Base-by-base conservation (phyloP, 2,329 filamentous ascomycete species). In the Diaporthe amygdali region DNA sequence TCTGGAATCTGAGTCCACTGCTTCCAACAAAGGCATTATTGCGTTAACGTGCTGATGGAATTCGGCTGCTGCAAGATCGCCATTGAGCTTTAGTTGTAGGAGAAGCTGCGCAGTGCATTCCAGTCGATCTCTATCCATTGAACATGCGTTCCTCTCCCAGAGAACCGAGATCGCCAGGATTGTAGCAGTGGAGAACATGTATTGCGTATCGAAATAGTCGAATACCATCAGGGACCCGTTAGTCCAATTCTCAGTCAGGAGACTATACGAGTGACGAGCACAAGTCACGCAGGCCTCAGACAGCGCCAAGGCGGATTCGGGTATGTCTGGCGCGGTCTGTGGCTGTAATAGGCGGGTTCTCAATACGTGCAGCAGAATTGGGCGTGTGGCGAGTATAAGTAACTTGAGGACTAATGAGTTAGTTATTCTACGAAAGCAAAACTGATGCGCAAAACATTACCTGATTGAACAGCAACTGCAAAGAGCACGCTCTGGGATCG, bases 131-230 rank as follows among this genome's bases (percentile, higher is more conserved):
- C 25, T 61, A 4, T 61, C 55, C 55, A 30, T n/a, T 4, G 55
- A 61, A 46, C 55, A 61, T 5, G 37, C 14, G 15, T 30, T 39
- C 55, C 55, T 44, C 17, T 59, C 22, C 55, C 55, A 59, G 2
- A 59, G 55, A 2, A 59, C 55, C 15, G 55, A 59, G 25, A 59
- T 59, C 25, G 55, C 55, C 4, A 59, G 22, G 7, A 44, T 59
- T 6, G 55, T 59, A 2, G 22, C 55, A 1, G 55, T 59, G 15
- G 55, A 44, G 55, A 59, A 44, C 55, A 44, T 59, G 17, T 59
- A 59, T 14, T 59, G 55, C 15, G 55, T 59, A 34, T 59, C 54
- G 34, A 59, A 59, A 20, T 59, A 59, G 34, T 59, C 54, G 22
- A 59, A 59, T 1, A 59, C 34, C 54, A 59, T 59, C 17, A 59